phyloP scores from a whole-genome alignment of 2,329 filamentous ascomycete species.

The Alternaria novae-zelandiae region DNA sequence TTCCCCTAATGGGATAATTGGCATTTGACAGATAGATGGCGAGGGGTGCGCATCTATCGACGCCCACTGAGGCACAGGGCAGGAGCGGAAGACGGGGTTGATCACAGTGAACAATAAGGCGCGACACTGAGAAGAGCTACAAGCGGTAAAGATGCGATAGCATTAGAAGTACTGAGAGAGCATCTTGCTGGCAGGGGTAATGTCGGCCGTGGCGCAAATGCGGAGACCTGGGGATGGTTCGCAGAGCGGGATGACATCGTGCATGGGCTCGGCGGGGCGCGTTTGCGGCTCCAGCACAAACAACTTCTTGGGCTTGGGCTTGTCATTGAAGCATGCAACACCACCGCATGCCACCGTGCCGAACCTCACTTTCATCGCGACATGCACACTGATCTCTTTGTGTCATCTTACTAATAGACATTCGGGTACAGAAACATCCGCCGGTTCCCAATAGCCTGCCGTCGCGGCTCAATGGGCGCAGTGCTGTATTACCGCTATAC shows the following conservation, averaged over 20 bases:
- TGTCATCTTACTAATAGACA: not conserved
- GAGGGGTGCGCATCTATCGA: not conserved
- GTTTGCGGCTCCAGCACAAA: constrained; percentile 4
- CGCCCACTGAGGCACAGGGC: not conserved
- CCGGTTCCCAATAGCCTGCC: not conserved
- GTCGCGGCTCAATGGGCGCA: not conserved
- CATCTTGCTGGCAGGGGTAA: not conserved
- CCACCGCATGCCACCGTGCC: not conserved
- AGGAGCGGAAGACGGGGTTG: not conserved
- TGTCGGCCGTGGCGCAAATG: not conserved
- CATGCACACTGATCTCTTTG: not conserved
- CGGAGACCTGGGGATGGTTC: not conserved
- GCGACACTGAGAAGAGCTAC: not conserved
- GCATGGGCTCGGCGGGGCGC: not conserved
- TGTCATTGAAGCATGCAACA: not conserved
- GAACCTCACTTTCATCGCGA: not conserved
- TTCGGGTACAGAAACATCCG: not conserved
- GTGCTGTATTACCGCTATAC: not conserved
- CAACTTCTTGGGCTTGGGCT: not conserved
- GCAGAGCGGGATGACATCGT: not conserved
- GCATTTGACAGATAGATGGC: too few species aligned
- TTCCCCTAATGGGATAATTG: not conserved
- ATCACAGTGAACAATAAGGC: not conserved
- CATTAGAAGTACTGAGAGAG: not conserved
- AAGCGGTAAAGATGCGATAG: not conserved